A percentile compares a stretch with the other conserved stretches of the same genome.
Evolutionary conservation across 2,329 filamentous ascomycete species (phyloP).

Genomic region (Huntiella decipiens): DNA sequence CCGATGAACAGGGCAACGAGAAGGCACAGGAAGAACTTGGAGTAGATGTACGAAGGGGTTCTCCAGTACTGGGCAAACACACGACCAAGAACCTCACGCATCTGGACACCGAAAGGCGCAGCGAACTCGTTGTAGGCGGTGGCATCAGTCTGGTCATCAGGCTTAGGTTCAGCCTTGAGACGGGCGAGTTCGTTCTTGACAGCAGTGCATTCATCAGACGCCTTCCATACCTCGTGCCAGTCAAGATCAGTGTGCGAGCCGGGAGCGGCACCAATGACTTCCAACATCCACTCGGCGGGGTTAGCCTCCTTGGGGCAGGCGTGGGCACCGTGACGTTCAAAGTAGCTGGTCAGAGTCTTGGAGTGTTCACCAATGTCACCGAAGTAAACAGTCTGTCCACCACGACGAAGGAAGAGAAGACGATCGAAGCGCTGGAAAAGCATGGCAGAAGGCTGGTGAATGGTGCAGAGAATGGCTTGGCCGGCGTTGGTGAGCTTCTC

Average conservation of each 20-base stretch:
- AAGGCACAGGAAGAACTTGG: conserved; percentile 51
- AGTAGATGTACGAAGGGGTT: conserved; percentile 74
- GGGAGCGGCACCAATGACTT: conserved; percentile 42
- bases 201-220: conserved; percentile 33
- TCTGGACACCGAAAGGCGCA: conserved; percentile 49
- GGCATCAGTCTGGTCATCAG: conserved; percentile 18
- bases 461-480: conserved; percentile 89
- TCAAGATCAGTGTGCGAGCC: conserved; percentile 44
- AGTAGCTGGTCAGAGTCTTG: conserved; percentile 49
- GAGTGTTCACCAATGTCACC: conserved; percentile 59
- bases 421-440: conserved; percentile 82
- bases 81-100: conserved; percentile 47
- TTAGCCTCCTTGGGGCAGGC: conserved; percentile 51
- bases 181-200: conserved; percentile 39
- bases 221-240: conserved; percentile 45
- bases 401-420: conserved; percentile 57
- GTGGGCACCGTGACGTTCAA: conserved; percentile 50
- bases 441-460: conserved; percentile 92
- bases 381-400: conserved; percentile 65
- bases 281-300: conserved; percentile 66
- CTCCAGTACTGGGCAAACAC: conserved; percentile 90
- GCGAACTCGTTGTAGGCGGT: conserved; percentile 57
- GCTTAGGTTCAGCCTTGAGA: conserved; percentile 32
- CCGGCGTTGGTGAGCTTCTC: conserved; percentile 79
- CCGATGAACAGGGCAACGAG: conserved; percentile 57